A percentile compares a stretch with the other conserved stretches of the same genome.
Evolutionary conservation across 1,284 basidiomycete species (phyloP).

Genomic region (Mycena sp.): DNA sequence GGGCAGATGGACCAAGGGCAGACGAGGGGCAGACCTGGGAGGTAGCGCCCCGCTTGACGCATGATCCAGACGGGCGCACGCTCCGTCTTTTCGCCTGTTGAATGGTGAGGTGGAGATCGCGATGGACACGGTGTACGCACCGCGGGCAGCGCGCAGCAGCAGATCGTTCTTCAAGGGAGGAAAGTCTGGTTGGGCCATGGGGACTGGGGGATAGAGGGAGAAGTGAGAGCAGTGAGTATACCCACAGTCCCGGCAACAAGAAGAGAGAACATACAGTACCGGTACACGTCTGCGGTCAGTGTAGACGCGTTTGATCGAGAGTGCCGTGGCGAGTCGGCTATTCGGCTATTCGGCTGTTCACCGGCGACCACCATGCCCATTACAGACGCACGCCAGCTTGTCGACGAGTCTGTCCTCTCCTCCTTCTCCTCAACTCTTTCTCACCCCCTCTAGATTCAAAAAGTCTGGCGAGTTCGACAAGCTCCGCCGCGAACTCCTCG

Average conservation of each 20-base stretch:
- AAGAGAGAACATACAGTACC: slow-evolving; percentile 2
- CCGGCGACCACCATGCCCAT: slow-evolving; percentile 47
- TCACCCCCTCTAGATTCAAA: too few species aligned
- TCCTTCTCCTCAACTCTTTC: not conserved
- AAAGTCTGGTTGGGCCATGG: slow-evolving; percentile 50
- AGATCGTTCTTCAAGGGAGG: slow-evolving; percentile 91
- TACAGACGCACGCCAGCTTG: slow-evolving; percentile 65
- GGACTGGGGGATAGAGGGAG: not conserved
- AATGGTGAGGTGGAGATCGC: slow-evolving; percentile 1
- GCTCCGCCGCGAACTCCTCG: slow-evolving; percentile 69
- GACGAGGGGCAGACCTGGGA: slow-evolving; percentile 80
- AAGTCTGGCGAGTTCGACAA: slow-evolving; percentile 84
- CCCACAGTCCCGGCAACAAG: slow-evolving; percentile 17
- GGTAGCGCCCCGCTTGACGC: slow-evolving; percentile 96
- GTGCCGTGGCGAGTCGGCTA: not conserved
- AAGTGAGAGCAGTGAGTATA: slow-evolving; percentile 14
- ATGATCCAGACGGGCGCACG: slow-evolving; percentile 99
- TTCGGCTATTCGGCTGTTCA: not conserved
- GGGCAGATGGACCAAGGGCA: not conserved
- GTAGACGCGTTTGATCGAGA: not conserved
- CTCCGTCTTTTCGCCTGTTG: slow-evolving; percentile 84
- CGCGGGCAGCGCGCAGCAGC: slow-evolving; percentile 87
- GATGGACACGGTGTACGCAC: slow-evolving; percentile 46
- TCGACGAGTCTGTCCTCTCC: slow-evolving; percentile 60
- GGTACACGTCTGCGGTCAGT: slow-evolving; percentile 3